Evolutionary conservation across 257 asterid species (phyloP).

Genomic region (Fraxinus americana): DNA sequence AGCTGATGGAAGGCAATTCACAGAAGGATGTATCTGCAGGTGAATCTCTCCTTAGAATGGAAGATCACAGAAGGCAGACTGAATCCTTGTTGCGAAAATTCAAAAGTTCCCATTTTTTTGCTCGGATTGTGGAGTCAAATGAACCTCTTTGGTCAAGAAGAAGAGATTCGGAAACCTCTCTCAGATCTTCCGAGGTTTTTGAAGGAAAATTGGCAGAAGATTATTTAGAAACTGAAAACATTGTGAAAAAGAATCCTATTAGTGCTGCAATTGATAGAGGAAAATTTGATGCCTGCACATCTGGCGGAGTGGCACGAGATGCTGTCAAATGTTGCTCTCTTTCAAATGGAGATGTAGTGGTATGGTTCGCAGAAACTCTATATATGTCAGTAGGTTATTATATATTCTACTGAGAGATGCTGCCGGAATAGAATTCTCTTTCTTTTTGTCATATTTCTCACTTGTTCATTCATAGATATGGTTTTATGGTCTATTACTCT

Average conservation of each 20-base stretch:
- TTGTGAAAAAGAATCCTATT: conserved; percentile 33
- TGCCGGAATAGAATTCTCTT: conserved; percentile 13
- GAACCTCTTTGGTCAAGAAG: conserved; percentile 93
- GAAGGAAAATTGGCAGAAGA: conserved; percentile 47
- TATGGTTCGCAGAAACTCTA: conserved; percentile 50
- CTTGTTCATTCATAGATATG: conserved; percentile 10
- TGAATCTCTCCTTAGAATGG: conserved; percentile 87
- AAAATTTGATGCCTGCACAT: conserved; percentile 66
- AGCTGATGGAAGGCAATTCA: conserved; percentile 36
- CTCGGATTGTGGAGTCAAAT: conserved; percentile 72
- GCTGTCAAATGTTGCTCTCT: conserved; percentile 80
- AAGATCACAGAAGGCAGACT: conserved; percentile 79
- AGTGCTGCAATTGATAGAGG: conserved; percentile 82
- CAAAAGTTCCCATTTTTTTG: conserved; percentile 82
- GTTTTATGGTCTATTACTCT: conserved; percentile 4
- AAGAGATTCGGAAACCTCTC: conserved; percentile 40
- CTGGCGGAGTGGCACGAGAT: conserved; percentile 97
- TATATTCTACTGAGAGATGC: conserved; percentile 1
- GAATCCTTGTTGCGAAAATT: conserved; percentile 69
- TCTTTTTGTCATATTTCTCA: conserved; percentile 3
- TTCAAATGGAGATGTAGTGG: conserved; percentile 96
- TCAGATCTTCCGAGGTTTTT: conserved; percentile 37
- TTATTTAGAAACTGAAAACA: conserved; percentile 42
- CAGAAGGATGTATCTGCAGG: conserved; percentile 59
- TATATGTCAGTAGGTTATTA: conserved; percentile 7